Conservation (phyloP, 148 eudicot genomes). For the Vaccinium myrtillus region DNA sequence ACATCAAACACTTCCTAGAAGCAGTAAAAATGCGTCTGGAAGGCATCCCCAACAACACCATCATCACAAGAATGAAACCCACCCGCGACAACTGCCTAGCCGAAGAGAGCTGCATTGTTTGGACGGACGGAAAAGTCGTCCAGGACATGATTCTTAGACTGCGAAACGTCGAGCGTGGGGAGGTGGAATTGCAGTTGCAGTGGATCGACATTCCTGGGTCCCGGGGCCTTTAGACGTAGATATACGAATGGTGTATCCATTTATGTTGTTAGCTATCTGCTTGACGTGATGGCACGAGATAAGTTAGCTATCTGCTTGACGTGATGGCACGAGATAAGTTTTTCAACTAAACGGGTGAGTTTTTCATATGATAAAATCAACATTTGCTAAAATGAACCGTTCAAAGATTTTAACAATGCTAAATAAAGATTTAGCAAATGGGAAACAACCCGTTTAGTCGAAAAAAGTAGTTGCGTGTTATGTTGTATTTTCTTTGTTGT, state of each 20-base stretch:
- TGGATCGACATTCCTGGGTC: constrained; percentile 21
- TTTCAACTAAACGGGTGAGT: neutral
- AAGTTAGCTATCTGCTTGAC: neutral
- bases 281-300: neutral
- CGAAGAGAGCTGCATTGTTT: constrained; percentile 22
- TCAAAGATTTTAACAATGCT: too few relatives aligned
- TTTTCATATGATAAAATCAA: too few relatives aligned
- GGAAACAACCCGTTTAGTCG: too few relatives aligned
- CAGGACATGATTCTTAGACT: constrained; percentile 21
- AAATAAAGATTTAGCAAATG: too few relatives aligned
- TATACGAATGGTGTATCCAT: neutral
- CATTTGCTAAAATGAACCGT: too few relatives aligned
- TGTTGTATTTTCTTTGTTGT: too few relatives aligned
- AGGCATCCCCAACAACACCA: constrained; percentile 3
- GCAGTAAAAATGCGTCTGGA: constrained; percentile 13
- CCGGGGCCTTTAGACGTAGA: neutral
- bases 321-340: neutral
- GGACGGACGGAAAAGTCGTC: neutral
- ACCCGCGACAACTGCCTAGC: constrained; percentile 23
- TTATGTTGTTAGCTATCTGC: neutral
- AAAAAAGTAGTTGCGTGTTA: too few relatives aligned
- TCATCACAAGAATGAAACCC: constrained; percentile 16
- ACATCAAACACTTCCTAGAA: constrained; percentile 20
- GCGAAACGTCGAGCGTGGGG: constrained; percentile 23
- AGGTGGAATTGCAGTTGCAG: constrained; percentile 23